A percentile compares a stretch with the other conserved stretches of the same genome.
Conservation (phyloP, 75 land plant species). For the Ceratopteris richardii region DNA sequence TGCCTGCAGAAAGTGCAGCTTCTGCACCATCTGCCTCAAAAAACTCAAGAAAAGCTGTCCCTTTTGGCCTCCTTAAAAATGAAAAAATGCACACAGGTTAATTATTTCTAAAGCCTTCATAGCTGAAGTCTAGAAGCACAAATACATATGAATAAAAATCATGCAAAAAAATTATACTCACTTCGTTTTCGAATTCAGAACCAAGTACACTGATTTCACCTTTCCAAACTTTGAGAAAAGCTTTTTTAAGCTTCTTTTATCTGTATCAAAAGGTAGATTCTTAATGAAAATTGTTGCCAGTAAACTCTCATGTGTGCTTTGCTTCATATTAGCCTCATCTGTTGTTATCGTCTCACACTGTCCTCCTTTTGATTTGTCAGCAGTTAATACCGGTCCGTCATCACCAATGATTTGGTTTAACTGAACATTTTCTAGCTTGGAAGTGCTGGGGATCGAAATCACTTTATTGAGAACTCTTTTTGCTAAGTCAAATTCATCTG, state of each 20-base stretch:
- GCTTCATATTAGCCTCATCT: constrained; percentile 10
- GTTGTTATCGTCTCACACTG: not conserved
- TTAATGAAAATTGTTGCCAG: constrained; percentile 58
- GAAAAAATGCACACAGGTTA: not conserved
- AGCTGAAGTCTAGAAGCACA: not conserved
- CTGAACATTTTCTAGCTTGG: not conserved
- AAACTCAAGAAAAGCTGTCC: constrained; percentile 87
- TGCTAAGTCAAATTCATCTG: constrained; percentile 50
- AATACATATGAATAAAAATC: not conserved
- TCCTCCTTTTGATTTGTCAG: constrained; percentile 7
- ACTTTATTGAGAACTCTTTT: constrained; percentile 60
- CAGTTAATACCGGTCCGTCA: constrained; percentile 1
- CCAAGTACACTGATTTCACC: constrained; percentile 63
- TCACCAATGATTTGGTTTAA: constrained; percentile 18
- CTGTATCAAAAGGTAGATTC: constrained; percentile 75
- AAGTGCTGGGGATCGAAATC: constrained; percentile 5
- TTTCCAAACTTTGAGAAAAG: constrained; percentile 78
- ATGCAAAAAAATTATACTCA: constrained; percentile 18
- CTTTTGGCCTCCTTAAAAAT: constrained; percentile 67
- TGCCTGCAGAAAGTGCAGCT: constrained; percentile 66
- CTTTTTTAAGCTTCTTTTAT: constrained; percentile 56
- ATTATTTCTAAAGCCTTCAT: too few relatives aligned
- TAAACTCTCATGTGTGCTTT: too few relatives aligned
- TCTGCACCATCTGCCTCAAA: constrained; percentile 46
- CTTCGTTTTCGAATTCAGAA: constrained; percentile 80